Base-by-base conservation (phyloP, 352 stramenopile genomes). In the Phytophthora citrophthora region DNA sequence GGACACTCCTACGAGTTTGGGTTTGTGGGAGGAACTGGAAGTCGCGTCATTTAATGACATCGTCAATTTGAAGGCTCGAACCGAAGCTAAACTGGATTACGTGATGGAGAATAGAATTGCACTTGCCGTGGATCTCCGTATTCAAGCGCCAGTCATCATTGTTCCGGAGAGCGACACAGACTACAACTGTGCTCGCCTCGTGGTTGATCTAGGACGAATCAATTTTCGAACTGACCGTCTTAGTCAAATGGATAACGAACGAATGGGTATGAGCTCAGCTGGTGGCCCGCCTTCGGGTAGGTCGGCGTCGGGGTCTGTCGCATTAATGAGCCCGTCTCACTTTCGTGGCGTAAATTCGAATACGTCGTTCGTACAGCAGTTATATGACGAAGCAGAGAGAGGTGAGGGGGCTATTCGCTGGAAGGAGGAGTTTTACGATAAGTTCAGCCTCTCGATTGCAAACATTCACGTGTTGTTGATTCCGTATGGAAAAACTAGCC, bases 341-440 rank as follows among this genome's bases (percentile, higher is more conserved):
- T 66, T 62, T 61, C 61, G 47, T 38, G 63, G 38, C 43, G 40
- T 68, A 40, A 88, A 86, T 36, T 69, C 78, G 6, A 77, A 72
- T 44, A 92, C 83, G 32, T 91, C 81, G 8, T 96, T 96, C 29
- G 84, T 92, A 26, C 90, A 91, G 60, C 88, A 96, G 39, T 46
- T 96, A 10, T 94, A 91, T 43, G 88, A 96, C 64, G 88, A 96
- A 70, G 85, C 83, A 2, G 88, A 96, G 46, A 83, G 76, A 64
- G 88, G 87, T 20, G 85, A 96, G 70, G 84, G 85, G 0, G 85
- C 86, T 6, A 90, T 94, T 61, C 88, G 85, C 16, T 96, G 88
- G 88, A 96, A 96, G 49, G 88, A 96, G 65, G 88, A 95, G 44
- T 96, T 96, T 52, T 96, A 96, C 60, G 88, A 96, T 73, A 96